Base-by-base conservation (phyloP, 2,329 filamentous ascomycete species). In the Phialocephala subalpina region DNA sequence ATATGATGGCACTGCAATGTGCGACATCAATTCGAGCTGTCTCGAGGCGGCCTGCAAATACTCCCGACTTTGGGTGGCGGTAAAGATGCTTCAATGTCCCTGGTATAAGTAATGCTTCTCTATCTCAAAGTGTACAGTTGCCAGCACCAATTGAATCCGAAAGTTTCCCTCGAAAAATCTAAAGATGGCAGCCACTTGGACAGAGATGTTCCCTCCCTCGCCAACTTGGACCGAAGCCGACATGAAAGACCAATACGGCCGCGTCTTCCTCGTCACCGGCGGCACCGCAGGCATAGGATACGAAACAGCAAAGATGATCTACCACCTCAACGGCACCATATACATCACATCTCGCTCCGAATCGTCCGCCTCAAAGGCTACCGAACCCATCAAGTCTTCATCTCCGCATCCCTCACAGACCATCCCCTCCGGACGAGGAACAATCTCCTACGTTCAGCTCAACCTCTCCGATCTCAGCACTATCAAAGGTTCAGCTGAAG, bases 301-400 rank as follows among this genome's bases (percentile, higher is more conserved):
- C 22, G 58, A 69, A 33, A 47, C 58, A 3, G 58, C 68, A 29
- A 68, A 68, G 18, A 53, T 36, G 18, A 61, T 69, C 12, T 67
- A 75, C 16, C 68, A 66, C 57, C 68, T 75, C 40, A 72, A 72
- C 27, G 74, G 73, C 18, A 72, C 67, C 33, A 78, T 83, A 29
- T 83, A 80, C 68, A 72, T 82, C 14, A 75, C 78, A n/a, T 78
- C 77, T 9, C 77, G 81, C 33, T 77, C 77, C 2, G 73, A 78
- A 62, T 67, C 73, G 8, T 81, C 80, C 65, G 78, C 77, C 4
- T 63, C 67, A 20, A 65, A 58, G 3, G 79, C 80, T 3, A 82
- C 83, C 57, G 73, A 76, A 45, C 58, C 67, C 0, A 61, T 69
- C 7, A 36, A 33, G 18, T 29, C 36, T 9, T 55, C 40, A 8